A percentile compares a stretch with the other conserved stretches of the same genome.
phyloP scores from a whole-genome alignment of 2,329 filamentous ascomycete species.

The Epichloe elymi region DNA sequence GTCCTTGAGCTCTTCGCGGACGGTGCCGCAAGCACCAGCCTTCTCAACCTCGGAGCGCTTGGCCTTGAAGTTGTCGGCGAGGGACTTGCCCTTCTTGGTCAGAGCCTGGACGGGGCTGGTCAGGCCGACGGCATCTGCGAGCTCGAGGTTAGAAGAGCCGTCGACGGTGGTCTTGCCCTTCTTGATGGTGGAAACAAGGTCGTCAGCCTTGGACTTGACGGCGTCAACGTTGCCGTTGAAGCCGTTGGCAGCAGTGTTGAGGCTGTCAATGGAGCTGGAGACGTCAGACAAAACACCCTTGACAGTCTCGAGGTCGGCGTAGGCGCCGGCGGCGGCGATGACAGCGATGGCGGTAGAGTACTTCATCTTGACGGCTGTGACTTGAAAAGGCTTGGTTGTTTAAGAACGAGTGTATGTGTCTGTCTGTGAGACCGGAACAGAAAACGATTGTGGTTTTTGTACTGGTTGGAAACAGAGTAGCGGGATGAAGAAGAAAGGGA shows the following conservation, averaged over 20 bases:
- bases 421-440: background rate
- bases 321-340: slow-evolving; percentile 7
- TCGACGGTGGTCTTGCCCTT: slow-evolving; percentile 9
- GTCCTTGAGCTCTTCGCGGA: slow-evolving; percentile 12
- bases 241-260: slow-evolving; percentile 12
- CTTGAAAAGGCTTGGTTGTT: background rate
- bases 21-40: slow-evolving; percentile 15
- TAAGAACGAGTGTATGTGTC: slow-evolving; percentile 8
- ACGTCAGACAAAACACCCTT: slow-evolving; percentile 6
- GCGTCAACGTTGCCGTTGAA: slow-evolving; percentile 12
- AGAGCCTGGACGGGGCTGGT: slow-evolving; percentile 10
- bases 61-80: slow-evolving; percentile 13
- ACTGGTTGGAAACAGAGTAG: background rate
- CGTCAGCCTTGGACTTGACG: slow-evolving; percentile 11
- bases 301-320: slow-evolving; percentile 8
- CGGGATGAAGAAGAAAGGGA: background rate
- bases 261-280: slow-evolving; percentile 7
- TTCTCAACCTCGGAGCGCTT: slow-evolving; percentile 17
- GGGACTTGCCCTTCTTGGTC: slow-evolving; percentile 13
- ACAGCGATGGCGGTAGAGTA: slow-evolving; percentile 7
- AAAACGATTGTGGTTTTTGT: slow-evolving; percentile 1
- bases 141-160: slow-evolving; percentile 5
- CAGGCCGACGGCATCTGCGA: slow-evolving; percentile 9
- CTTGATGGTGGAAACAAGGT: slow-evolving; percentile 10
- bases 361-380: slow-evolving; percentile 8